Base-by-base conservation (phyloP, 768 basidiomycete species). In the Pisolithus albus region DNA sequence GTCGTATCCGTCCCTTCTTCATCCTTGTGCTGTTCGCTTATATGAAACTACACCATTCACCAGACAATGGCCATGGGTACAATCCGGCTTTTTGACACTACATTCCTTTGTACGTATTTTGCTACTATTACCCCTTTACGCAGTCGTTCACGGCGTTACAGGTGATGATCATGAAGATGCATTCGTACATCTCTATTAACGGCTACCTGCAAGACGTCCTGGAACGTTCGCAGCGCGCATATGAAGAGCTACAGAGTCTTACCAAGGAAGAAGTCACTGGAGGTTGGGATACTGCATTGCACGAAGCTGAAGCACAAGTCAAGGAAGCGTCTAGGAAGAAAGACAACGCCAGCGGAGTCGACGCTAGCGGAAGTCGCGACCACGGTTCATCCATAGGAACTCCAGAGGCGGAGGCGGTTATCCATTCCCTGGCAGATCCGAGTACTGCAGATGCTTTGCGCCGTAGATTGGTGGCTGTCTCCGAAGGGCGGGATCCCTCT, bases 31-130 rank as follows among this genome's bases (percentile, higher is more conserved):
- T 18, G 10, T 19, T n/a, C 32, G 39, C 18, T 46, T 40, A 18
- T 7, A 23, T 23, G 1, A 23, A 40, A 32, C 40, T 7, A 46
- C 9, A 13, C 34, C 34, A 13, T 10, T 34, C 34, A 34, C 30
- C 5, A 88, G 92, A 47, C 79, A 92, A 60, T 97, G 94, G 94
- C 92, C 92, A 34, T 97, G 94, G 94, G 94, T 97, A 5, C 94
- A 97, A 64, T 89, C 88, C 5, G 92, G 91, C 6, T 94, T 88
- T 67, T 72, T 93, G 46, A 94, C 88, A 1, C 68, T 92, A 46
- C 94, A 97, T 64, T 83, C 88, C 8, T 73, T 98, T 19, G 89
- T 84, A 55, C 50, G 80, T 53, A 50, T 24, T 37, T 42, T 9
- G 16, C 13, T 34, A 23, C 43, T 9, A 47, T 36, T n/a, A 30